phyloP scores from a whole-genome alignment of 805 yeast genomes.

The Starmerella lactis-condensi region DNA sequence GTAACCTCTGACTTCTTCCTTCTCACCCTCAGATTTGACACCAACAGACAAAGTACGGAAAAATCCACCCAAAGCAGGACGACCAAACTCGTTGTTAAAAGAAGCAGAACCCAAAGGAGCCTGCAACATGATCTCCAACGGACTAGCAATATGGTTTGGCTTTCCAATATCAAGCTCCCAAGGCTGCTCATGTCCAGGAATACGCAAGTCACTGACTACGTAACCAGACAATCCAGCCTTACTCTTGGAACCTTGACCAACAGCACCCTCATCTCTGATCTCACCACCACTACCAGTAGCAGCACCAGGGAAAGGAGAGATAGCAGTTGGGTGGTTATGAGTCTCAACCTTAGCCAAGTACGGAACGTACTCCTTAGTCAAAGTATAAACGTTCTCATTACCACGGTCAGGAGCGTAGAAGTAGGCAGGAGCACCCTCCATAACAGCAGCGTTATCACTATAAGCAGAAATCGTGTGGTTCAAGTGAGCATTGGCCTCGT shows the following conservation, averaged over 20 bases:
- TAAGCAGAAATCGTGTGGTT: constrained; percentile 81
- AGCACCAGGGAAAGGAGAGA: constrained; percentile 97
- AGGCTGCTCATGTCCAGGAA: constrained; percentile 74
- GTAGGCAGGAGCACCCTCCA: constrained; percentile 53
- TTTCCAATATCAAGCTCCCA: constrained; percentile 88
- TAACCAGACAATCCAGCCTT: constrained; percentile 93
- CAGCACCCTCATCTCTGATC: constrained; percentile 98
- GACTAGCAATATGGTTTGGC: constrained; percentile 81
- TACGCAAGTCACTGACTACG: constrained; percentile 73
- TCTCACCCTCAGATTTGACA: constrained; percentile 36
- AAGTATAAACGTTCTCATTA: constrained; percentile 47
- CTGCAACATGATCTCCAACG: constrained; percentile 87
- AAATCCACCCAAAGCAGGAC: constrained; percentile 93
- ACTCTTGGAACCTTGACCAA: constrained; percentile 93
- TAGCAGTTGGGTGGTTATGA: constrained; percentile 98
- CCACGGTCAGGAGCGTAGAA: constrained; percentile 60
- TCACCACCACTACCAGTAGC: constrained; percentile 99
- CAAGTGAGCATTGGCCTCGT: constrained; percentile 47
- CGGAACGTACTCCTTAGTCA: constrained; percentile 61
- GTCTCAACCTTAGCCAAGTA: constrained; percentile 93
- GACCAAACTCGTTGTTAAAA: constrained; percentile 94
- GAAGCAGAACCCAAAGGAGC: constrained; percentile 98
- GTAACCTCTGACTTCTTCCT: constrained; percentile 70
- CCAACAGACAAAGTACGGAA: constrained; percentile 84
- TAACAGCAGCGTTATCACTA: constrained; percentile 94